These are phyloP conservation scores for Strobilomyces echinocephalus DNA, from an alignment of 768 basidiomycete genomes.

Conservation along the genomic window DNA sequence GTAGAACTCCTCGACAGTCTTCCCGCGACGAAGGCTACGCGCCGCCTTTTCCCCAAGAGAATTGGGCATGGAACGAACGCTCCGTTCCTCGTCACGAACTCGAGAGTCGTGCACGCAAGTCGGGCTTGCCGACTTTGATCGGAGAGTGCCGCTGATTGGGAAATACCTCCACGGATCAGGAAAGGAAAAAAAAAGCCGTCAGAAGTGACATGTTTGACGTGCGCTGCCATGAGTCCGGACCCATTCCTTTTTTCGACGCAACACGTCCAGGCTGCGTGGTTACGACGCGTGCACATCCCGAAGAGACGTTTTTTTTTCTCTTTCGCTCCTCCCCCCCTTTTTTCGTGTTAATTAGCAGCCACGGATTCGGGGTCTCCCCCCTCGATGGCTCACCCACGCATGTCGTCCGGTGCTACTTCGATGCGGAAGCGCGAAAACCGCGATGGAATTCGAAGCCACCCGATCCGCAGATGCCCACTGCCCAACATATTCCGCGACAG, in stretches of 20 bases:
- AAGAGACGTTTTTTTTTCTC: neutral
- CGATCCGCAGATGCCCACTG: slow-evolving; percentile 12
- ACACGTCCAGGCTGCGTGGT: neutral
- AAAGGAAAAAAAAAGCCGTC: neutral
- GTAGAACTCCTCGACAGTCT: slow-evolving; percentile 9
- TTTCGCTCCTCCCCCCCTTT: neutral
- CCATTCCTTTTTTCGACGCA: slow-evolving; percentile 2
- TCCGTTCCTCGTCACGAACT: slow-evolving; percentile 7
- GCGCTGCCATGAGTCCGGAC: neutral
- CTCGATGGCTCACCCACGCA: neutral
- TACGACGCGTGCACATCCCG: slow-evolving; percentile 3
- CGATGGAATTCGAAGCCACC: slow-evolving; percentile 8
- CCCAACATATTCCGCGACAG: slow-evolving; percentile 2
- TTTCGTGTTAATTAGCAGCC: neutral
- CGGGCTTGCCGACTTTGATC: slow-evolving; percentile 6
- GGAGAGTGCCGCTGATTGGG: slow-evolving; percentile 17
- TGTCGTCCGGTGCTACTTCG: neutral
- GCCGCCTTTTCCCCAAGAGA: slow-evolving; percentile 20
- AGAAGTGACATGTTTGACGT: slow-evolving; percentile 11
- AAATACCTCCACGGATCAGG: slow-evolving; percentile 23
- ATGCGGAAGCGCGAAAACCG: slow-evolving; percentile 14
- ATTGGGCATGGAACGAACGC: slow-evolving; percentile 3
- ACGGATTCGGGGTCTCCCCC: neutral
- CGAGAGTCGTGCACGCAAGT: neutral
- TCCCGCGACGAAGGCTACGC: slow-evolving; percentile 5